Base-by-base conservation (phyloP, 768 basidiomycete genomes). In the Mycena chlorophos region DNA sequence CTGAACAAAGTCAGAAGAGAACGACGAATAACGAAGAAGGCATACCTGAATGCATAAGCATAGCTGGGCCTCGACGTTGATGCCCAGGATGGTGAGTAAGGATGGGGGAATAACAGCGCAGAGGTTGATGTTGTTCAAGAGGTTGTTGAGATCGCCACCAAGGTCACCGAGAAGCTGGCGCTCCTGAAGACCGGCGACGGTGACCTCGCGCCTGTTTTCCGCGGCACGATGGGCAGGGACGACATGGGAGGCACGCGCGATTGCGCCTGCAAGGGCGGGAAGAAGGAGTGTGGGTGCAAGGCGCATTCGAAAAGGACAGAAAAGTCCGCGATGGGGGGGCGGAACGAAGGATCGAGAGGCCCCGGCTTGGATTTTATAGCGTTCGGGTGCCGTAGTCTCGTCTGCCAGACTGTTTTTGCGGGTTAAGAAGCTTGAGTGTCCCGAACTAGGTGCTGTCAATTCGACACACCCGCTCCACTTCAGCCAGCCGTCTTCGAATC, bases 281-380 rank as follows among this genome's bases (percentile, higher is more conserved):
- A 40, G 39, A 46, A 46, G 45, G 45, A 46, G 45, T 46, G 45
- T 46, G 23, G 26, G 45, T 46, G 45, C 26, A 19, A 46, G 45
- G n/a, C 45, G 45, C 45, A 46, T 46, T 14, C 12, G 45, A 26
- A 19, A 23, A 10, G 6, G 23, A 27, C 23, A 46, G 45, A 25
- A 20, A 46, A 13, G 45, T 46, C 23, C 45, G 25, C 45, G 4
- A 26, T 46, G 20, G 45, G 45, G 5, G 45, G 8, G 8, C 20
- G 45, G 45, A n/a, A 46, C 45, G 23, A 46, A n/a, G 19, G 6
- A 12, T 42, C 22, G 45, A 46, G 12, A 28, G 39, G 12, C n/a
- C 8, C 6, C 12, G 23, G 5, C 14, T 12, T 13, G 12, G 12
- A 12, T 12, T 46, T 46, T 46, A 46, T 46, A 46, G 45, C 45